These are phyloP conservation scores for Cystofilobasidium ferigula DNA, from an alignment of 768 basidiomycete species.

Conservation along the genomic window DNA sequence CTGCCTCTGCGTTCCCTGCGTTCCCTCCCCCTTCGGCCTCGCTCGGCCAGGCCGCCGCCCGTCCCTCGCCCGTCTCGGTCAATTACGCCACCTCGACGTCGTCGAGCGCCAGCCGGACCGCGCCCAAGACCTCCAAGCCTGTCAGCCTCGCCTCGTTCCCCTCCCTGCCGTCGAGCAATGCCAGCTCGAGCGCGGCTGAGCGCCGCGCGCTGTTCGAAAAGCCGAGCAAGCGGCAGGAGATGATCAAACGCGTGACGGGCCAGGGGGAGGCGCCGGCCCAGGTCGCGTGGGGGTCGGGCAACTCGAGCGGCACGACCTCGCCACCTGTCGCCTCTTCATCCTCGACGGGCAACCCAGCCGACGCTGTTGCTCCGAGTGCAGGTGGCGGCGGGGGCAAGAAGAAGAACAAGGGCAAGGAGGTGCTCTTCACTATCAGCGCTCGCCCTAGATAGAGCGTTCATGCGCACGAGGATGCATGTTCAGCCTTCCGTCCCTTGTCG, in stretches of 20 bases:
- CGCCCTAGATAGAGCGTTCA: conserved; percentile 36
- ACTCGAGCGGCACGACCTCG: conserved; percentile 18
- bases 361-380: not conserved
- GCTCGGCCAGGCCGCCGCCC: not conserved
- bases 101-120: not conserved
- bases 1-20: conserved; percentile 20
- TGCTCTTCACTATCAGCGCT: conserved; percentile 59
- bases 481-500: too few relatives aligned
- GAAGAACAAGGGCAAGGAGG: conserved; percentile 77
- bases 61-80: conserved; percentile 28
- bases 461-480: too few relatives aligned
- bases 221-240: conserved; percentile 45
- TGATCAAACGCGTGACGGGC: conserved; percentile 57
- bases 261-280: conserved; percentile 38
- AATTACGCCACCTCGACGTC: conserved; percentile 42
- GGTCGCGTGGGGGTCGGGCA: conserved; percentile 42
- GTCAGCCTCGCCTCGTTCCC: conserved; percentile 48
- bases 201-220: conserved; percentile 41
- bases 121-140: conserved; percentile 21
- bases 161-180: conserved; percentile 50
- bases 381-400: conserved; percentile 41
- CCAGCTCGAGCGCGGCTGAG: conserved; percentile 21
- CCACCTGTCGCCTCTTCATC: conserved; percentile 23
- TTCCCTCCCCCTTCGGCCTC: conserved; percentile 31
- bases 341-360: conserved; percentile 18